Conservation (phyloP, 2,329 filamentous ascomycete species). For the Eutypa lata region DNA sequence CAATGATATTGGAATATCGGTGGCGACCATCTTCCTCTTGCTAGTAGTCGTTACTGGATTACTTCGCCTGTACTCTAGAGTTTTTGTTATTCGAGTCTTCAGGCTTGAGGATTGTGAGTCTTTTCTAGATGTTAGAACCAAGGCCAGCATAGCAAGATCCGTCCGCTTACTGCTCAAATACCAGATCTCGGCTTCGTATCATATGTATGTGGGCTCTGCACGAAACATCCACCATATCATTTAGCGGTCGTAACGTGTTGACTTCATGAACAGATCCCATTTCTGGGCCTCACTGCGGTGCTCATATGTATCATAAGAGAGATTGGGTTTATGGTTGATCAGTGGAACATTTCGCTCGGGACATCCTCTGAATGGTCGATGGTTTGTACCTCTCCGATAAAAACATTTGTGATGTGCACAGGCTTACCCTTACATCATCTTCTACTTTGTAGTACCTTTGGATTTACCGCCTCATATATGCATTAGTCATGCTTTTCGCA, state of each 20-base stretch:
- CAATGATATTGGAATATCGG: background rate
- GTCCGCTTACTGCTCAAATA: background rate
- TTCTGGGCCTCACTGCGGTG: background rate
- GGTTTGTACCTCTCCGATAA: background rate
- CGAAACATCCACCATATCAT: background rate
- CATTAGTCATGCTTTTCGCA: background rate
- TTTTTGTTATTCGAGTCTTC: background rate
- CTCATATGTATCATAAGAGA: background rate
- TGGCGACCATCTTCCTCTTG: background rate
- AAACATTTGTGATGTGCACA: background rate
- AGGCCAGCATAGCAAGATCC: background rate
- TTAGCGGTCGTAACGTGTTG: background rate
- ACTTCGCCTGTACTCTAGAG: background rate
- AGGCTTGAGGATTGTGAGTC: background rate
- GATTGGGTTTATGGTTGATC: background rate
- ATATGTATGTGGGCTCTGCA: background rate
- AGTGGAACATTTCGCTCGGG: background rate
- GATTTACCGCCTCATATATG: background rate
- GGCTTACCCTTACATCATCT: background rate
- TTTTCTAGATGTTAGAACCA: no score
- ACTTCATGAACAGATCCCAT: background rate
- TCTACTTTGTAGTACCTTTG: background rate
- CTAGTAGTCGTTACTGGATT: background rate
- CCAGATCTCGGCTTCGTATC: background rate
- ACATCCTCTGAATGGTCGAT: background rate